These are phyloP conservation scores for Phaeotremella skinneri DNA, from an alignment of 768 basidiomycete genomes.

Conservation along the genomic window DNA sequence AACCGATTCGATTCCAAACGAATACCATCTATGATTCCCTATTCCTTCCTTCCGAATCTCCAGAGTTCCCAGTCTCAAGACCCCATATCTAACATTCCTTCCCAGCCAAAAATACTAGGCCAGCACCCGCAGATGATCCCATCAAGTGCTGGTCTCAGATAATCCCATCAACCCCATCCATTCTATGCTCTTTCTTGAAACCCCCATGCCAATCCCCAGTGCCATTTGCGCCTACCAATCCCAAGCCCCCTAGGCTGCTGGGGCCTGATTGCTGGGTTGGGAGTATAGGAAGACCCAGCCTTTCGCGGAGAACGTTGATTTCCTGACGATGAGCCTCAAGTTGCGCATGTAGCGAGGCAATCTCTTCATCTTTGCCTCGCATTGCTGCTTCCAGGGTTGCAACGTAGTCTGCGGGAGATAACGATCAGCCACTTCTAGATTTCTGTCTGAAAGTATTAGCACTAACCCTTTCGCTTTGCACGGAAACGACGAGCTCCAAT, in stretches of 20 bases:
- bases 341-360: constrained; percentile 12
- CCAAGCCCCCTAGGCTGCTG: neutral
- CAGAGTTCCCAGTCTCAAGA: too few relatives aligned
- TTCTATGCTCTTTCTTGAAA: neutral
- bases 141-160: too few relatives aligned
- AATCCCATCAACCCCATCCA: neutral
- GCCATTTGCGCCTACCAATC: neutral
- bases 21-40: too few relatives aligned
- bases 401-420: constrained; percentile 32
- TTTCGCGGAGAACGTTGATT: constrained; percentile 31
- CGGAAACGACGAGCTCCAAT: constrained; percentile 37
- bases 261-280: neutral
- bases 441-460: neutral
- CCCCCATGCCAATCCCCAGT: neutral
- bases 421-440: neutral
- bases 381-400: constrained; percentile 23
- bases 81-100: too few relatives aligned
- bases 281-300: constrained; percentile 26
- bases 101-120: too few relatives aligned
- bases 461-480: constrained; percentile 39
- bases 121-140: too few relatives aligned
- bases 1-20: too few relatives aligned
- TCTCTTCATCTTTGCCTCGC: constrained; percentile 24
- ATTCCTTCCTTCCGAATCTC: too few relatives aligned
- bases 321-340: constrained; percentile 23